A percentile compares a stretch with the other conserved stretches of the same genome.
Evolutionary conservation across 768 basidiomycete species (phyloP).

Genomic region (Rhodosporidiobolus odoratus): DNA sequence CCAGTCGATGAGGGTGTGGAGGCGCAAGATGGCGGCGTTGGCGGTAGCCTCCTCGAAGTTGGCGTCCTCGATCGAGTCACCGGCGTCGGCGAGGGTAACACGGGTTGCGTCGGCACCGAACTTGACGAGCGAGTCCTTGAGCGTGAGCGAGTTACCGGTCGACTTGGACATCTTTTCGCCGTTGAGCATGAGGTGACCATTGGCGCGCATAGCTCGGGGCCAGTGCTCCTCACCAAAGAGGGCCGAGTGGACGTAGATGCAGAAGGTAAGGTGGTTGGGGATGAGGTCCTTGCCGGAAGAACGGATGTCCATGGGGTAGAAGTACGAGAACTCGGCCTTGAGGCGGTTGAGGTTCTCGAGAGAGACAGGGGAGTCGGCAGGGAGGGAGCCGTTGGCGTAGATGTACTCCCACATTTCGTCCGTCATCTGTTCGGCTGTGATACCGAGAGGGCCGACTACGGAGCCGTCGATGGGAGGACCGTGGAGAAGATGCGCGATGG

Average conservation of each 20-base stretch:
- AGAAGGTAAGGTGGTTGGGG: constrained; percentile 90
- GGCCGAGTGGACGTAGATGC: constrained; percentile 90
- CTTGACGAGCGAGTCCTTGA: constrained; percentile 81
- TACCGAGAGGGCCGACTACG: constrained; percentile 71
- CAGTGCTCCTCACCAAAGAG: constrained; percentile 82
- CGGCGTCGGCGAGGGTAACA: constrained; percentile 87
- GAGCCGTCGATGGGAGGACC: constrained; percentile 70
- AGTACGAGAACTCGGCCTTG: constrained; percentile 89
- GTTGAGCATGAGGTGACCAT: constrained; percentile 94
- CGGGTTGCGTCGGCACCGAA: constrained; percentile 95
- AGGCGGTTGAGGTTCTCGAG: constrained; percentile 74
- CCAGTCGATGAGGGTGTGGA: constrained; percentile 86
- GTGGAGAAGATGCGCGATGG: constrained; percentile 83
- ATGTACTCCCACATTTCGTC: constrained; percentile 98
- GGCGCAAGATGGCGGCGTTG: constrained; percentile 87
- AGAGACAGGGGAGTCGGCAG: constrained; percentile 57
- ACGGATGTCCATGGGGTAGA: constrained; percentile 96
- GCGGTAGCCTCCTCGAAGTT: constrained; percentile 99
- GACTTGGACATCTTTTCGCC: constrained; percentile 99
- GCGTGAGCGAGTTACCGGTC: constrained; percentile 88
- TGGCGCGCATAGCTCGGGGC: constrained; percentile 86
- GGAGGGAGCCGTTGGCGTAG: constrained; percentile 58
- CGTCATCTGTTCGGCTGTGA: constrained; percentile 86
- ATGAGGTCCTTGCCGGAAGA: constrained; percentile 97
- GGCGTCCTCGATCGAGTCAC: constrained; percentile 94